phyloP scores from a whole-genome alignment of 2,329 filamentous ascomycete genomes.

The Golovinomyces cichoracearum region DNA sequence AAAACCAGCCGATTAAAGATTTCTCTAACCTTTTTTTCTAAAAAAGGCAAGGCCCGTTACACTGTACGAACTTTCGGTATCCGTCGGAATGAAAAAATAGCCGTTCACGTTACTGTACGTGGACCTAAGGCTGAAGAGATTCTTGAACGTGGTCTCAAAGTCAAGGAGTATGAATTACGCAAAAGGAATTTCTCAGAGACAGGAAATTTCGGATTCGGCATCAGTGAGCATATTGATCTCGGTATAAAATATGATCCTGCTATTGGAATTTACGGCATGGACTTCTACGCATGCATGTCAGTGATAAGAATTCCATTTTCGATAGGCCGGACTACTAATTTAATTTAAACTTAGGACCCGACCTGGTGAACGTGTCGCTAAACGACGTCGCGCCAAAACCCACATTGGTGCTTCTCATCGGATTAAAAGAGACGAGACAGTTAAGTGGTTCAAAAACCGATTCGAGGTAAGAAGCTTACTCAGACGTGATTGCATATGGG shows the following conservation, averaged over 20 bases:
- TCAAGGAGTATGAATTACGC: constrained; percentile 99
- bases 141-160: constrained; percentile 98
- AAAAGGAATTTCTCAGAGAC: constrained; percentile 99
- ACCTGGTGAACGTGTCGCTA: constrained; percentile 90
- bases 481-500: constrained; percentile 16
- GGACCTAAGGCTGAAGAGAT: constrained; percentile 99
- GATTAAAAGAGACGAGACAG: constrained; percentile 81
- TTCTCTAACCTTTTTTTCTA: not conserved
- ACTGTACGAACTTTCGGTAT: constrained; percentile 99
- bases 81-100: constrained; percentile 99
- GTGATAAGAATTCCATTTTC: constrained; percentile 15
- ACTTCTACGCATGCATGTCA: constrained; percentile 99
- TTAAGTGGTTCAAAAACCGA: constrained; percentile 77
- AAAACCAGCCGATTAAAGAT: not conserved
- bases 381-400: constrained; percentile 74
- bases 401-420: constrained; percentile 68
- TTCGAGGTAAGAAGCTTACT: constrained; percentile 9
- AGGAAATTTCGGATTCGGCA: constrained; percentile 99
- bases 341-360: constrained; percentile 37
- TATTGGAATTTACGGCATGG: constrained; percentile 99
- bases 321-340: not conserved
- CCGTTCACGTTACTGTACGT: constrained; percentile 97
- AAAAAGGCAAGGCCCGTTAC: constrained; percentile 89
- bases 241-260: constrained; percentile 99
- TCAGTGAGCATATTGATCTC: constrained; percentile 99